Conservation (phyloP, 305 asterid species). For the Fraxinus platypoda region DNA sequence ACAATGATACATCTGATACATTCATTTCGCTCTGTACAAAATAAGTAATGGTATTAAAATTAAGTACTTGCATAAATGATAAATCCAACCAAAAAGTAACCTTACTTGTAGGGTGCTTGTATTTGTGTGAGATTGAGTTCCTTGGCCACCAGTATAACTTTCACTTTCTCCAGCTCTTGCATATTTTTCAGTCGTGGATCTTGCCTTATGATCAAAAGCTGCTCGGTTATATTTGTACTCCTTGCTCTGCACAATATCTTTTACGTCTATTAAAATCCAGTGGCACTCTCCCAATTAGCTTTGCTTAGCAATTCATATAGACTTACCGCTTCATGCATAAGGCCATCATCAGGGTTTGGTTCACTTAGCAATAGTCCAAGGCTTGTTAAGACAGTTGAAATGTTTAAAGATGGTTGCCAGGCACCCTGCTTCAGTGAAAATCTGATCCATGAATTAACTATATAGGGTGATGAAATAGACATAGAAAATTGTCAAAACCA, state of each 20-base stretch:
- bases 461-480: not conserved
- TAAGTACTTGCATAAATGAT: not conserved
- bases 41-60: constrained; percentile 17
- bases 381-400: constrained; percentile 79
- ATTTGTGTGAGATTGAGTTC: constrained; percentile 27
- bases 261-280: constrained; percentile 16
- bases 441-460: constrained; percentile 8
- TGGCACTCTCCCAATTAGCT: constrained; percentile 4
- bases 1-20: constrained; percentile 33
- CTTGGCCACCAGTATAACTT: constrained; percentile 29
- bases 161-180: constrained; percentile 48
- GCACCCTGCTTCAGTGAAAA: constrained; percentile 56
- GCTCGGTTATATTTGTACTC: constrained; percentile 81
- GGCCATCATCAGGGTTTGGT: constrained; percentile 92
- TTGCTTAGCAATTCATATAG: constrained; percentile 13
- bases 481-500: not conserved
- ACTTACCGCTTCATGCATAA: constrained; percentile 88
- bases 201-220: constrained; percentile 74
- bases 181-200: constrained; percentile 73
- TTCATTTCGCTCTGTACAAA: constrained; percentile 41
- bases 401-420: constrained; percentile 89
- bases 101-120: constrained; percentile 43
- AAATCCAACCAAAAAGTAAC: constrained; percentile 6
- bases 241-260: constrained; percentile 54
- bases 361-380: constrained; percentile 70